Evolutionary conservation across 805 yeast species (phyloP), one percentile per base, ranked within the genome.

Genomic region (Yarrowia porcina): DNA sequence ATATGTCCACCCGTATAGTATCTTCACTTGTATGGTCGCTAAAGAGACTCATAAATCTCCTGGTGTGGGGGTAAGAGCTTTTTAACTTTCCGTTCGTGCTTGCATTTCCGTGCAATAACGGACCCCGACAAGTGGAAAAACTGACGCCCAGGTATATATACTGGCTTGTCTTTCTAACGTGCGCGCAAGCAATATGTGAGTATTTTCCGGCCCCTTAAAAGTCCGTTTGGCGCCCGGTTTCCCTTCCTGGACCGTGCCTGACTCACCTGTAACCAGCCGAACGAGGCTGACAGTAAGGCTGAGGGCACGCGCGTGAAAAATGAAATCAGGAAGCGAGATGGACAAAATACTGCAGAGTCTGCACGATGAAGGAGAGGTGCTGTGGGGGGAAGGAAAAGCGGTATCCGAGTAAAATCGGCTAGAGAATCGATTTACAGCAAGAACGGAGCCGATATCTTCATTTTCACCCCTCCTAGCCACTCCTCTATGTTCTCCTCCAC

Each of bases 291-390:
- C 12, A 9, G 49, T 17, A 25, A 42, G 49, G 49, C 49, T 42
- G 47, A 41, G 10, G 42, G 42, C 49, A 44, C 50, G 50, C 50
- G 50, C 50, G 35, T 44, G 50, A 44, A 44, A 44, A 44, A 44
- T 27, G 50, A 44, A 17, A 41, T 41, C 23, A 15, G 38, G 9
- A 21, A 25, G 25, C 42, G 25, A 38, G 28, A 7, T 7, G 45
- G 45, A 15, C 12, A 21, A 15, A 6, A 20, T 5, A 10, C 4
- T 0, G 28, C 18, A 4, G 11, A 1, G n/a, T 20, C 27, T 23
- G 18, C 27, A 21, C n/a, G 18, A 2, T 4, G 9, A 2, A 18
- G 15, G 15, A 36, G 15, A 7, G 7, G 7, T 10, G 41, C 18
- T 33, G 18, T 4, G 9, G 8, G 20, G 20, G 18, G 18, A 21